phyloP scores from a whole-genome alignment of 2,329 filamentous ascomycete genomes.

The Aspergillus amoenus region DNA sequence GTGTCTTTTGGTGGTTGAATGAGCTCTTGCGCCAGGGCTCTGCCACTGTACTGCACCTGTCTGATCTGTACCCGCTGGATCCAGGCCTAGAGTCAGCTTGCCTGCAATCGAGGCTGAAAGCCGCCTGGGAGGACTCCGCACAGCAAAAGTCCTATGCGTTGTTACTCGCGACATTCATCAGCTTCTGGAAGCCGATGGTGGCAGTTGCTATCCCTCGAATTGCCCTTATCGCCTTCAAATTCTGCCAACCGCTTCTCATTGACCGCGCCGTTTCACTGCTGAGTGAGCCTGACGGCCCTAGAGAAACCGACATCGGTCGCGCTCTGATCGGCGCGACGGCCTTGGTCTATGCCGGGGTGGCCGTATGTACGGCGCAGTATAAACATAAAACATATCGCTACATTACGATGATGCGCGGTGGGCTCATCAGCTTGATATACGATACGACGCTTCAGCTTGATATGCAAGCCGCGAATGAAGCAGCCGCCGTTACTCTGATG shows the following conservation, averaged over 20 bases:
- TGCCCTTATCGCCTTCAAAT: slow-evolving; percentile 14
- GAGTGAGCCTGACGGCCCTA: not conserved
- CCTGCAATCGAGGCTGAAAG: too few species aligned
- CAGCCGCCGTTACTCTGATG: slow-evolving; percentile 46
- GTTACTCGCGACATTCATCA: too few species aligned
- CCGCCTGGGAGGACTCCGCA: too few species aligned
- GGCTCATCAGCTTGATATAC: slow-evolving; percentile 45
- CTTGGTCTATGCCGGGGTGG: slow-evolving; percentile 32
- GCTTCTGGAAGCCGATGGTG: too few species aligned
- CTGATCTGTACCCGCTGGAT: too few species aligned
- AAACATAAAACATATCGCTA: slow-evolving; percentile 29
- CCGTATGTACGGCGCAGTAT: slow-evolving; percentile 26
- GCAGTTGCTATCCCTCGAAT: too few species aligned
- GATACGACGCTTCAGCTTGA: slow-evolving; percentile 41
- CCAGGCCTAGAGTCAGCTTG: too few species aligned
- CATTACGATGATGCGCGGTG: slow-evolving; percentile 30
- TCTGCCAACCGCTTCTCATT: slow-evolving; percentile 31
- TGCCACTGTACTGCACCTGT: too few species aligned
- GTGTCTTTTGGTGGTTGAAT: too few species aligned
- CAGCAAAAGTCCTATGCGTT: too few species aligned
- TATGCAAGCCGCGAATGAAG: slow-evolving; percentile 32
- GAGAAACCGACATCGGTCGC: slow-evolving; percentile 19
- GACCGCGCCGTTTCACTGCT: too few species aligned
- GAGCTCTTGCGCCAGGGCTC: too few species aligned
- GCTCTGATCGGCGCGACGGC: slow-evolving; percentile 33